These are phyloP conservation scores for Mallotus repandus DNA, from an alignment of 441 rosid species.

Conservation along the genomic window DNA sequence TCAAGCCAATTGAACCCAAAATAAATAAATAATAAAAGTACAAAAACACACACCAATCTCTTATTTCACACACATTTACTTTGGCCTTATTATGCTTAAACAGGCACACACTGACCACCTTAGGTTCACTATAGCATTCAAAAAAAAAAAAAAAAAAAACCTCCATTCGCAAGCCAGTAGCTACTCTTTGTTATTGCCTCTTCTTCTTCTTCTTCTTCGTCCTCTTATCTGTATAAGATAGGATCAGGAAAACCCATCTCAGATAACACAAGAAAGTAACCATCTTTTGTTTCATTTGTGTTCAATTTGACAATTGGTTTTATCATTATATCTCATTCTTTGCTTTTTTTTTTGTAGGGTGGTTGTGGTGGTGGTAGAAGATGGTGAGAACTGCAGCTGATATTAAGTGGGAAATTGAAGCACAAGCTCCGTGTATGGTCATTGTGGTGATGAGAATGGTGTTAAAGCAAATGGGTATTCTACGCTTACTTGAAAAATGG, in stretches of 20 bases:
- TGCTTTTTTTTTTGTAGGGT: constrained; percentile 5
- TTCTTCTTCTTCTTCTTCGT: neutral
- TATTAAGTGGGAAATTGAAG: constrained; percentile 22
- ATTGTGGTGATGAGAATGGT: constrained; percentile 8
- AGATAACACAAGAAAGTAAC: constrained; percentile 10
- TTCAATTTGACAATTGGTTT: neutral
- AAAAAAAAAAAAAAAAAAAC: no score
- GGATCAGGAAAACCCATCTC: constrained; percentile 22
- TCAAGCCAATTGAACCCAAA: no score
- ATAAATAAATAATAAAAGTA: no score
- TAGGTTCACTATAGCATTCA: no score
- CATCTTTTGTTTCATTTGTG: neutral
- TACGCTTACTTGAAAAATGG: constrained; percentile 17
- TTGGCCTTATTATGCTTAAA: no score
- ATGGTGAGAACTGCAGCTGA: constrained; percentile 21
- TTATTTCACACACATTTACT: no score
- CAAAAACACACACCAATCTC: no score
- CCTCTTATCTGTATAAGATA: neutral
- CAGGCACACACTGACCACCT: no score
- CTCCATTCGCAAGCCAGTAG: neutral
- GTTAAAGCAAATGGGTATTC: constrained; percentile 24
- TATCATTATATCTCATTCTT: no score
- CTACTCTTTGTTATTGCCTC: neutral
- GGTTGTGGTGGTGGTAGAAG: constrained; percentile 21
- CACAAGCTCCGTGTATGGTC: neutral